Evolutionary conservation across 2,329 filamentous ascomycete species (phyloP), one percentile per base, ranked within the genome.

Genomic region (Chaetomium sp.): DNA sequence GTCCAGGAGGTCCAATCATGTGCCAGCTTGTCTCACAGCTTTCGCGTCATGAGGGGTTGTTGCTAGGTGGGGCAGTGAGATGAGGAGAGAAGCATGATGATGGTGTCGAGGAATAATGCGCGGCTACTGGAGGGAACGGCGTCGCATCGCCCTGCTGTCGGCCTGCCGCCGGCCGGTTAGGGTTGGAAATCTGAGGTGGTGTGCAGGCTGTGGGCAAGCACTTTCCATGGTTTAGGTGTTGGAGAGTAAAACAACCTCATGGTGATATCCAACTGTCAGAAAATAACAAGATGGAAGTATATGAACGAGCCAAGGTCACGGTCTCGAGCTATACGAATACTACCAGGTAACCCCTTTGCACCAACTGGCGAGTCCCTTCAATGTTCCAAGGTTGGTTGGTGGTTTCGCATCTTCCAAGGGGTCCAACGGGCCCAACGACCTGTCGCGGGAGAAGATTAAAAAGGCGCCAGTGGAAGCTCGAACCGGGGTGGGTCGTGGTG

Each of bases 11-110:
- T 35, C 66, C 58, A 68, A 70, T 69, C 69, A 71, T 69, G 69
- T 70, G 69, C 62, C 63, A 54, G 49, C 45, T 47, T 71, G 69
- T 71, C 69, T 70, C 67, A 70, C 64, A 53, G 47, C 45, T 29
- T 25, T 21, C 42, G n/a, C 21, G 60, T 61, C 58, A 66, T 55
- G 62, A 66, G 65, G 64, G 50, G 53, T 49, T 33, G 42, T n/a
- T 23, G 16, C 13, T 27, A 49, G 25, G 65, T 50, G 63, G 55
- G 61, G 67, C 60, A 57, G 21, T 33, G 55, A 45, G 25, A 49
- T 16, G 27, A 42, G 38, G 21, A 16, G 31, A 53, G 47, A 60
- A 8, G 29, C 23, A 13, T 35, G 12, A 21, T 50, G 29, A 50
- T 49, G 42, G 38, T 57, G 53, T 21, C n/a, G 42, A 38, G 21